These are phyloP conservation scores for Isabelozyma gotoi DNA, from an alignment of 805 yeast genomes.

Conservation along the genomic window DNA sequence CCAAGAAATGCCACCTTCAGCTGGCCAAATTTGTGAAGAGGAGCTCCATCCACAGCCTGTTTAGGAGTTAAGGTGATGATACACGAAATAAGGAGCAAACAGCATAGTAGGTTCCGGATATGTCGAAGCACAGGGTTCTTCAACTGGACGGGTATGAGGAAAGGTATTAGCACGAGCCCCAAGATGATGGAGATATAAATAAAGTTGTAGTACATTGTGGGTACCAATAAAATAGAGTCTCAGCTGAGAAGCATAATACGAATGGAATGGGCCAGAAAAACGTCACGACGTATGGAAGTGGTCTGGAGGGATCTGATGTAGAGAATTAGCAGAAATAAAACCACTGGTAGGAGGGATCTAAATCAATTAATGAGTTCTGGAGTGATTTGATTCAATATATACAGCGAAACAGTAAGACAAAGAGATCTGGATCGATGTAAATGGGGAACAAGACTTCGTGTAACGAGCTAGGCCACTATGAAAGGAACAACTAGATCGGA, in stretches of 20 bases:
- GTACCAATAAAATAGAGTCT: too few species aligned
- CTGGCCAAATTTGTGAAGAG: conserved; percentile 27
- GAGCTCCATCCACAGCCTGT: conserved; percentile 26
- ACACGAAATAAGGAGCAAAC: conserved; percentile 6
- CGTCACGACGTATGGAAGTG: not conserved
- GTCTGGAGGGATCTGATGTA: too few species aligned
- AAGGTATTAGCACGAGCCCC: conserved; percentile 13
- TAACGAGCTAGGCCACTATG: too few species aligned
- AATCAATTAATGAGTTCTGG: too few species aligned
- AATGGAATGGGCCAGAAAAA: not conserved
- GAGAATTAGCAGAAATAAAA: too few species aligned
- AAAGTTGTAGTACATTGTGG: conserved; percentile 15
- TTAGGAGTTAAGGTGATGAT: conserved; percentile 23
- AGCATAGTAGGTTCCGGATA: not conserved
- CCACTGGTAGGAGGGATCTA: too few species aligned
- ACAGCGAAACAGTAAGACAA: too few species aligned
- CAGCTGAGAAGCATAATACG: too few species aligned
- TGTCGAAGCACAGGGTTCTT: conserved; percentile 2
- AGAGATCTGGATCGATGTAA: too few species aligned
- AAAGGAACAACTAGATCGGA: too few species aligned
- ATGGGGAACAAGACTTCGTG: too few species aligned
- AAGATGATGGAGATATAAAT: conserved; percentile 13
- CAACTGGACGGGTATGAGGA: conserved; percentile 7
- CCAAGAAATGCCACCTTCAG: conserved; percentile 28
- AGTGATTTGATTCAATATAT: too few species aligned